phyloP scores from a whole-genome alignment of 805 yeast species.

The Candida michaelii region DNA sequence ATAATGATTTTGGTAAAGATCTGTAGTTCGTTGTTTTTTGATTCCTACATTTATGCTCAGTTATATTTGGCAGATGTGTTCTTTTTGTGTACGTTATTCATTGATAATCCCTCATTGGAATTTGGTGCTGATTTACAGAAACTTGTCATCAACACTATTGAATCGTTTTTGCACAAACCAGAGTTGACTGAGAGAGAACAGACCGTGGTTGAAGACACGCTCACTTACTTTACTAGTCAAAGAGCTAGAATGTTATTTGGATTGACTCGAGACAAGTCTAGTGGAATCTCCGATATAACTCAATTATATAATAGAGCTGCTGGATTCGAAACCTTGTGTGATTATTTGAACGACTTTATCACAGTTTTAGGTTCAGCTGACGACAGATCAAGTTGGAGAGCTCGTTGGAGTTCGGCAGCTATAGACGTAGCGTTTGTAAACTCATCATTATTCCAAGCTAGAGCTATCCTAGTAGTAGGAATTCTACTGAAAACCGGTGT shows the following conservation, averaged over 20 bases:
- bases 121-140: slow-evolving; percentile 63
- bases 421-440: slow-evolving; percentile 60
- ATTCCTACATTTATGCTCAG: slow-evolving; percentile 59
- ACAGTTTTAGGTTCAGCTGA: slow-evolving; percentile 46
- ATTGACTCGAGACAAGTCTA: slow-evolving; percentile 53
- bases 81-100: slow-evolving; percentile 61
- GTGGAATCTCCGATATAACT: slow-evolving; percentile 33
- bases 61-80: slow-evolving; percentile 70
- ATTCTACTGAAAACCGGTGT: slow-evolving; percentile 63
- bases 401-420: slow-evolving; percentile 64
- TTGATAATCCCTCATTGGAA: slow-evolving; percentile 51
- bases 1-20: slow-evolving; percentile 65
- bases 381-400: slow-evolving; percentile 55
- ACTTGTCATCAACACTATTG: slow-evolving; percentile 64
- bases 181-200: slow-evolving; percentile 41
- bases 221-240: slow-evolving; percentile 54
- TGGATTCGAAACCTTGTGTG: slow-evolving; percentile 60
- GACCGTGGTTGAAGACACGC: slow-evolving; percentile 46
- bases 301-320: slow-evolving; percentile 42
- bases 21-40: slow-evolving; percentile 67
- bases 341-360: slow-evolving; percentile 52
- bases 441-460: slow-evolving; percentile 59
- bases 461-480: slow-evolving; percentile 71
- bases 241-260: slow-evolving; percentile 71
- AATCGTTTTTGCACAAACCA: slow-evolving; percentile 62